Base-by-base conservation (phyloP, 768 basidiomycete species). In the Daedaleopsis nitida region DNA sequence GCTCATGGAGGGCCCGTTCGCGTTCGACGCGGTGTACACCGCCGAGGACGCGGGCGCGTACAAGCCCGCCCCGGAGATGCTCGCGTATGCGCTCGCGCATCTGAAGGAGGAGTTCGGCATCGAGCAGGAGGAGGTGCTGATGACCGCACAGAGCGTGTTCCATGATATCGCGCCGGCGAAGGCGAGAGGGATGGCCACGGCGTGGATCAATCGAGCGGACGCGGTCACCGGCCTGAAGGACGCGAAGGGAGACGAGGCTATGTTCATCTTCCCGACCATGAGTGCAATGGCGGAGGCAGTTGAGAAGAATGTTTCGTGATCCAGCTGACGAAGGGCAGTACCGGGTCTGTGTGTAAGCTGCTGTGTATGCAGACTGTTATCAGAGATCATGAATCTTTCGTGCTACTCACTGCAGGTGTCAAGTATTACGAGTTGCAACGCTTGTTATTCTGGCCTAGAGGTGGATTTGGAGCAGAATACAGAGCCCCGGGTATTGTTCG, bases 31-130 rank as follows among this genome's bases (percentile, higher is more conserved):
- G 54, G 76, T 89, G 57, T 75, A 88, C 66, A 91, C 89, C 9
- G 89, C 91, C 6, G 83, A 92, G 69, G 88, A 89, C 63, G 81
- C 83, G 5, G 83, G 83, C n/a, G 83, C 83, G 38, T 92, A 91
- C 74, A 92, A 91, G 69, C 91, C 88, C 21, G 80, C 83, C 8
- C 76, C 79, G 7, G 78, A 76, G 10, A 85, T 84, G 55, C 85
- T 87, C 70, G 68, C 76, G 54, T 75, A 78, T 23, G 81, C 78
- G 39, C 73, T 89, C 37, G 75, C 79, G 53, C 78, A 75, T 54
- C 61, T 73, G 35, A 59, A 69, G 54, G 64, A 63, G 17, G 64
- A 69, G n/a, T 74, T 70, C 55, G 70, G 71, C 24, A 65, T 74
- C 16, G 60, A 66, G 68, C 68, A 69, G 63, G 83, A 82, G 65